Conservation (phyloP, 352 stramenopile genomes). For the Pythium periplocum region DNA sequence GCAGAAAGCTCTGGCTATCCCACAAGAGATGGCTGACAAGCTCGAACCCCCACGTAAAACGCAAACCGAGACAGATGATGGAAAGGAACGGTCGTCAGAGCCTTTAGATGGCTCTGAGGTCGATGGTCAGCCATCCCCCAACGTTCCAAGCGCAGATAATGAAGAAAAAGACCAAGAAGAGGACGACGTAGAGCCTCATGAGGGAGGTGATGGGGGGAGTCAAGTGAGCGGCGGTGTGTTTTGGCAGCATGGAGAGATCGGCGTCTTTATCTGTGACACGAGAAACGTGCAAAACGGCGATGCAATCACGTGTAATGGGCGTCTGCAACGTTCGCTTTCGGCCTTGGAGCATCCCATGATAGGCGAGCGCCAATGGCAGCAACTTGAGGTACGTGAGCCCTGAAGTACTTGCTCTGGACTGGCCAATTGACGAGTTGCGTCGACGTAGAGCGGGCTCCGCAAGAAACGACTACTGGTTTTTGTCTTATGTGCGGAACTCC, state of each 20-base stretch:
- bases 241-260: conserved; percentile 36
- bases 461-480: conserved; percentile 63
- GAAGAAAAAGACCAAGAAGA: neutral
- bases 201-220: neutral
- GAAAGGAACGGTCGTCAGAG: too few relatives aligned
- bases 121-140: too few relatives aligned
- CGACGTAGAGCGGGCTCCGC: conserved; percentile 36
- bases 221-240: conserved; percentile 8
- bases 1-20: too few relatives aligned
- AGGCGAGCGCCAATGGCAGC: conserved; percentile 57
- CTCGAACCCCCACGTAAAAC: too few relatives aligned
- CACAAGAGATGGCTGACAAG: too few relatives aligned
- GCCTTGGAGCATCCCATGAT: conserved; percentile 55
- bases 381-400: conserved; percentile 37
- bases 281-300: conserved; percentile 24
- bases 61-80: too few relatives aligned
- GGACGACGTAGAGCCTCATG: neutral
- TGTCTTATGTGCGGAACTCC: conserved; percentile 62
- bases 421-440: neutral
- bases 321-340: conserved; percentile 39
- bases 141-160: neutral
- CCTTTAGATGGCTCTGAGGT: too few relatives aligned
- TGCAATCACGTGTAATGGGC: conserved; percentile 60
- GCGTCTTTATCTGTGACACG: conserved; percentile 68
- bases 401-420: neutral